Evolutionary conservation across 164 flowering plant species (phyloP).

Genomic region (Tetracentron sinense): DNA sequence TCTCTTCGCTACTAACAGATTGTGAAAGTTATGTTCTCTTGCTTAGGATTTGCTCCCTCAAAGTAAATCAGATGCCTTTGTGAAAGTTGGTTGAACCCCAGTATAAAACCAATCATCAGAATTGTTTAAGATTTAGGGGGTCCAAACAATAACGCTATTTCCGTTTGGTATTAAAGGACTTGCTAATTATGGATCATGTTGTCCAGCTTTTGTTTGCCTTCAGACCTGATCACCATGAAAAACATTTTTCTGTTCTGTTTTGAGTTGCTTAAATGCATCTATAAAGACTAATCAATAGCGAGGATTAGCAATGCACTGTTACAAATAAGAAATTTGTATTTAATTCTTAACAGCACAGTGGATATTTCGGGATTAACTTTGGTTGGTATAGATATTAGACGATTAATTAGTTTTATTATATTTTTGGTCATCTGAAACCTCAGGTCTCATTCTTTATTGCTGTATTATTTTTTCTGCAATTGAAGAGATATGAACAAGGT

Average conservation of each 20-base stretch:
- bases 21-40: too few species aligned
- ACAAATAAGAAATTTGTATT: neutral
- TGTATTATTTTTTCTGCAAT: neutral
- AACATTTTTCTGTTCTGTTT: neutral
- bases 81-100: neutral
- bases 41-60: too few species aligned
- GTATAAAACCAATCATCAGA: neutral
- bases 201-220: neutral
- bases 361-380: neutral
- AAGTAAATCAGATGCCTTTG: too few species aligned
- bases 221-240: neutral
- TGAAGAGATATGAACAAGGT: neutral
- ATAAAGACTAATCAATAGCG: neutral
- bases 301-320: neutral
- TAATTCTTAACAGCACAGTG: neutral
- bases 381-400: neutral
- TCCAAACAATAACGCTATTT: neutral
- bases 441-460: neutral
- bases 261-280: neutral
- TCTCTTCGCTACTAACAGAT: neutral
- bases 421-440: neutral
- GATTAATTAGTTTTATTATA: too few species aligned
- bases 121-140: neutral
- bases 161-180: neutral
- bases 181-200: neutral